Evolutionary conservation across 768 basidiomycete species (phyloP).

Genomic region (Scleroderma bovista): DNA sequence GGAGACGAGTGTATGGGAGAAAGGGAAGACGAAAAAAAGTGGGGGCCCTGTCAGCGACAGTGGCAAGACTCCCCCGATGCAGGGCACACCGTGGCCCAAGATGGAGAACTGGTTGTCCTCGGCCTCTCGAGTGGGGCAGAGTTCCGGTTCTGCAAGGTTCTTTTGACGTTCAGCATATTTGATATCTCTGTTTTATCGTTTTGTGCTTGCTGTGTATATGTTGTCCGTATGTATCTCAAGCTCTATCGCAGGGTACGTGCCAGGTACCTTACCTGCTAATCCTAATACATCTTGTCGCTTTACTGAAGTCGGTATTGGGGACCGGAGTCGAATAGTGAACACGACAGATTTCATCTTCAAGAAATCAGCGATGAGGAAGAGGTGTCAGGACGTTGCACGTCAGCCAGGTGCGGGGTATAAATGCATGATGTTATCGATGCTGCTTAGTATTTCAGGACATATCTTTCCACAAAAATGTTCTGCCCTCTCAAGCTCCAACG

Average conservation of each 20-base stretch:
- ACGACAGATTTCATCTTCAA: too few relatives aligned
- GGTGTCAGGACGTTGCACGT: not conserved
- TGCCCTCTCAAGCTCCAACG: not conserved
- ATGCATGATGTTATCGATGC: not conserved
- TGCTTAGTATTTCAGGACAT: not conserved
- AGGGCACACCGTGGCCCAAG: constrained; percentile 28
- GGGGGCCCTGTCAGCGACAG: not conserved
- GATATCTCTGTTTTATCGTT: not conserved
- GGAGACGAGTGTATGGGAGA: constrained; percentile 16
- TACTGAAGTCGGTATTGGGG: not conserved
- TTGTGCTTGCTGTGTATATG: not conserved
- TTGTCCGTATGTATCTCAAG: not conserved
- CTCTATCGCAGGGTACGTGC: not conserved
- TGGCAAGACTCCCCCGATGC: constrained; percentile 17
- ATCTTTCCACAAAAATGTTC: not conserved
- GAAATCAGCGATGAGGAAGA: not conserved
- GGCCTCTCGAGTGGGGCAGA: constrained; percentile 24
- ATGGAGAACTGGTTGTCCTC: constrained; percentile 31
- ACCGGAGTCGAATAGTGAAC: too few relatives aligned
- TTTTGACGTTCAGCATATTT: constrained; percentile 16
- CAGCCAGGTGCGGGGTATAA: not conserved
- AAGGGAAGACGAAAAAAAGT: constrained; percentile 17
- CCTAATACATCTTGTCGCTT: not conserved
- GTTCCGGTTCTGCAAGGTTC: constrained; percentile 25
- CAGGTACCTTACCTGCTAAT: not conserved